phyloP scores from a whole-genome alignment of 2,329 filamentous ascomycete genomes.

The Rhynchosporium secalis region DNA sequence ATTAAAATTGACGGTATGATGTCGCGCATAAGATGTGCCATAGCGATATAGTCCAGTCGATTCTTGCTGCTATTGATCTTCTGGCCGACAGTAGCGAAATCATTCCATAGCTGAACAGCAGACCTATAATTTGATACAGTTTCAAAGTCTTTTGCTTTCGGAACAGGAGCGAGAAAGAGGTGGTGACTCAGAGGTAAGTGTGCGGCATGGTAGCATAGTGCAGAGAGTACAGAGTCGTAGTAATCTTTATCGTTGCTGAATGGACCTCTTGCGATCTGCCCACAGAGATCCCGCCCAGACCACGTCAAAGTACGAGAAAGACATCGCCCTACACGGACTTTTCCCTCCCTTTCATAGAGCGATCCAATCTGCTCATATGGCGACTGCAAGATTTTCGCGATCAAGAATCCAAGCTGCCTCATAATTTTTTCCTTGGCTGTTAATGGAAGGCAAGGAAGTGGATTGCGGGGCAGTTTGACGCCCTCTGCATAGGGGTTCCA shows the following conservation, averaged over 20 bases:
- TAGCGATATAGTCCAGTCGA: slow-evolving; percentile 10
- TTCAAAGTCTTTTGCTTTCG: slow-evolving; percentile 10
- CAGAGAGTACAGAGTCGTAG: slow-evolving; percentile 1
- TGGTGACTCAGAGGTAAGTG: slow-evolving; percentile 22
- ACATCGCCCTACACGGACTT: slow-evolving; percentile 4
- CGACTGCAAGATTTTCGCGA: slow-evolving; percentile 1
- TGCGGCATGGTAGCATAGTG: slow-evolving; percentile 4
- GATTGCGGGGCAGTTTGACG: slow-evolving; percentile 1
- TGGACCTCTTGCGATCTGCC: not conserved
- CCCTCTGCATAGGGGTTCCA: slow-evolving; percentile 8
- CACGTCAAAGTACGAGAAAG: not conserved
- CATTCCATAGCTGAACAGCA: slow-evolving; percentile 6
- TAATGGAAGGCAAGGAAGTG: not conserved
- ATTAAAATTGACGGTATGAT: slow-evolving; percentile 13
- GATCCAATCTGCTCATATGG: slow-evolving; percentile 4
- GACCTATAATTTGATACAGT: slow-evolving; percentile 5
- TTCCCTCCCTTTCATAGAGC: slow-evolving; percentile 6
- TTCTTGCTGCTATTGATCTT: slow-evolving; percentile 16
- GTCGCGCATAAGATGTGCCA: slow-evolving; percentile 10
- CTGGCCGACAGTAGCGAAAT: slow-evolving; percentile 4
- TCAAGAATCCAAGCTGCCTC: slow-evolving; percentile 1
- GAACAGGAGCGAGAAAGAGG: slow-evolving; percentile 34
- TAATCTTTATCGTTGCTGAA: slow-evolving; percentile 7
- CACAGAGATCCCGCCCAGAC: not conserved
- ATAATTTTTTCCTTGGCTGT: slow-evolving; percentile 7